Evolutionary conservation across 306 rosid genomes (phyloP).

Genomic region (Casuarina cunninghamiana): DNA sequence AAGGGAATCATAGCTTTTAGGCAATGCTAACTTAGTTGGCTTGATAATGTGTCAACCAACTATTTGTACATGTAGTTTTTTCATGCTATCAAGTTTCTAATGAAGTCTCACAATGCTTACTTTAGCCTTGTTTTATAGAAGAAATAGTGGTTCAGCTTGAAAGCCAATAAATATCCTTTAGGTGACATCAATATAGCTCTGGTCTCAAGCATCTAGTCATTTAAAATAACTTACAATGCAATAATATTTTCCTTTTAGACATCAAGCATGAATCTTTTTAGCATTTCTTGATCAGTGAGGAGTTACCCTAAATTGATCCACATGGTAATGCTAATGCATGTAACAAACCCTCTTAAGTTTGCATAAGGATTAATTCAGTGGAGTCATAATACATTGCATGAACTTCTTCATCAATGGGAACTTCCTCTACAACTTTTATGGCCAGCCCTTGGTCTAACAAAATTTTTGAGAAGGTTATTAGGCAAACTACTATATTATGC

Average conservation of each 20-base stretch:
- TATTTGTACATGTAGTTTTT: background rate
- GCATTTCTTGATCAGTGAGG: too few relatives aligned
- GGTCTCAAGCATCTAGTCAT: background rate
- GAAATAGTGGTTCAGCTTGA: background rate
- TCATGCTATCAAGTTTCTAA: background rate
- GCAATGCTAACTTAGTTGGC: background rate
- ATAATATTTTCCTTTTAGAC: background rate
- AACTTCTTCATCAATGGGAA: too few relatives aligned
- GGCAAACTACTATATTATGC: background rate
- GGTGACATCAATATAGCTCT: background rate
- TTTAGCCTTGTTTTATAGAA: background rate
- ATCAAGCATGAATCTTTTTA: background rate
- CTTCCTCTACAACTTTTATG: too few relatives aligned
- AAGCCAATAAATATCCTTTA: background rate
- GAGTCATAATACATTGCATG: too few relatives aligned
- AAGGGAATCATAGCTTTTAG: background rate
- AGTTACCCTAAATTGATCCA: background rate
- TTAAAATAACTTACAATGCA: background rate
- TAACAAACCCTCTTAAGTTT: too few relatives aligned
- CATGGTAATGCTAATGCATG: background rate
- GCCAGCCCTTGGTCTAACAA: background rate
- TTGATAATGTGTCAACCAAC: background rate
- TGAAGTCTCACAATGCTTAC: background rate
- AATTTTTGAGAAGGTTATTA: background rate
- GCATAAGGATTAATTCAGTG: too few relatives aligned